Percentiles rank a stretch among this genome's conserved stretches.
These are phyloP conservation scores for Piromyces finnis DNA, from an alignment of 192 early-diverging fungal genomes.

Conservation along the genomic window DNA sequence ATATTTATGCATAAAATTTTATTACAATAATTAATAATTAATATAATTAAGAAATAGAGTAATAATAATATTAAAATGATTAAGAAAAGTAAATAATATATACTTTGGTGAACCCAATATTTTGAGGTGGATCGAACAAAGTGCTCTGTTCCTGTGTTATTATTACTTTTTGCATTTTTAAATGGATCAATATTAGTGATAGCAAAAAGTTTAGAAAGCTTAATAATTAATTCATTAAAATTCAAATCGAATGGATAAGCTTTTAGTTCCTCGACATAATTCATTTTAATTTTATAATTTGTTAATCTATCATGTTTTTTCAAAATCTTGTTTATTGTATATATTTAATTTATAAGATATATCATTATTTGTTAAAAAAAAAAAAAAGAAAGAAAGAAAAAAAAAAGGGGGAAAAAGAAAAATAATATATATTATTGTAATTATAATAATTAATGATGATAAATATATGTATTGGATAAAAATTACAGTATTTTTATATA, in stretches of 20 bases:
- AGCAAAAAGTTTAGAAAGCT: conserved; percentile 46
- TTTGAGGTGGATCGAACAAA: not conserved
- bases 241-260: conserved; percentile 55
- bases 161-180: not conserved
- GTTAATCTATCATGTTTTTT: conserved; percentile 99
- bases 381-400: too few relatives aligned
- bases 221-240: conserved; percentile 68
- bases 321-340: conserved; percentile 42
- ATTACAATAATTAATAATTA: too few relatives aligned
- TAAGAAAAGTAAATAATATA: not conserved
- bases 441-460: too few relatives aligned
- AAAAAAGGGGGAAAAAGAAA: too few relatives aligned
- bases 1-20: too few relatives aligned
- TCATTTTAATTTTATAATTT: conserved; percentile 50
- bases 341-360: too few relatives aligned
- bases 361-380: too few relatives aligned
- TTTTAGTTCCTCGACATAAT: conserved; percentile 69
- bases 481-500: too few relatives aligned
- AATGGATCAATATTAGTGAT: not conserved
- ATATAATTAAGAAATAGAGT: too few relatives aligned
- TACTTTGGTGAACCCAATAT: not conserved
- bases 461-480: too few relatives aligned
- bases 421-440: too few relatives aligned
- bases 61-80: not conserved
- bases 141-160: not conserved